Evolutionary conservation across 164 flowering plant species (phyloP).

Genomic region (Magnolia sinica): DNA sequence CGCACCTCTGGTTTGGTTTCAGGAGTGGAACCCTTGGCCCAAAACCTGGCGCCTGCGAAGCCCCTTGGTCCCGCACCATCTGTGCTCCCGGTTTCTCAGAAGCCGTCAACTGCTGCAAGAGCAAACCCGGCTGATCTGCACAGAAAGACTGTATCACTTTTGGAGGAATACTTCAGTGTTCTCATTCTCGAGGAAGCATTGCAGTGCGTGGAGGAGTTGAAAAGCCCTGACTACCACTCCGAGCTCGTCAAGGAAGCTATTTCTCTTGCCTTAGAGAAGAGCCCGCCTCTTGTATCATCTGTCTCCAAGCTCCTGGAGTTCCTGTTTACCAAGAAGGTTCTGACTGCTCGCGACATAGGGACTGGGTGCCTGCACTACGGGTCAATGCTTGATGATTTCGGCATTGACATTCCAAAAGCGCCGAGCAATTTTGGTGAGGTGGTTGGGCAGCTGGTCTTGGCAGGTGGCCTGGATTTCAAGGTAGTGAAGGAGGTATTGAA

Average conservation of each 20-base stretch:
- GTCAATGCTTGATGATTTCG: conserved; percentile 66
- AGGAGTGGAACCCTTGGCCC: conserved; percentile 30
- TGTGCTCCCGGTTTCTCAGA: conserved; percentile 32
- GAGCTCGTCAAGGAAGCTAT: conserved; percentile 83
- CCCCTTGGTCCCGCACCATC: conserved; percentile 24
- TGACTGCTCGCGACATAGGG: conserved; percentile 49
- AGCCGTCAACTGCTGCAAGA: conserved; percentile 30
- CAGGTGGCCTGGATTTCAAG: conserved; percentile 55
- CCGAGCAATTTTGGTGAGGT: conserved; percentile 79
- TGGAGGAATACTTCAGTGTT: conserved; percentile 82
- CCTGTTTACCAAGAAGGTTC: conserved; percentile 47
- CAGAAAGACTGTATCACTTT: conserved; percentile 60
- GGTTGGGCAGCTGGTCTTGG: conserved; percentile 51
- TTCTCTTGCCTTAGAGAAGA: conserved; percentile 62
- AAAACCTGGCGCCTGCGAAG: conserved; percentile 27
- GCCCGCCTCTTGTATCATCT: conserved; percentile 63
- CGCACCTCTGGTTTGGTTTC: conserved; percentile 23
- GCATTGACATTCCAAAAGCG: conserved; percentile 83
- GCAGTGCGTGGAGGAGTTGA: conserved; percentile 80
- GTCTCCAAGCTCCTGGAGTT: conserved; percentile 55
- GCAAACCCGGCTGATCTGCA: conserved; percentile 41
- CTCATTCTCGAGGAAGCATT: conserved; percentile 68
- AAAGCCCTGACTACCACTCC: conserved; percentile 61
- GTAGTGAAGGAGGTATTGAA: conserved; percentile 51
- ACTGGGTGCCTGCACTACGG: conserved; percentile 68